phyloP scores from a whole-genome alignment of 768 basidiomycete species.

The Pisolithus sp. region DNA sequence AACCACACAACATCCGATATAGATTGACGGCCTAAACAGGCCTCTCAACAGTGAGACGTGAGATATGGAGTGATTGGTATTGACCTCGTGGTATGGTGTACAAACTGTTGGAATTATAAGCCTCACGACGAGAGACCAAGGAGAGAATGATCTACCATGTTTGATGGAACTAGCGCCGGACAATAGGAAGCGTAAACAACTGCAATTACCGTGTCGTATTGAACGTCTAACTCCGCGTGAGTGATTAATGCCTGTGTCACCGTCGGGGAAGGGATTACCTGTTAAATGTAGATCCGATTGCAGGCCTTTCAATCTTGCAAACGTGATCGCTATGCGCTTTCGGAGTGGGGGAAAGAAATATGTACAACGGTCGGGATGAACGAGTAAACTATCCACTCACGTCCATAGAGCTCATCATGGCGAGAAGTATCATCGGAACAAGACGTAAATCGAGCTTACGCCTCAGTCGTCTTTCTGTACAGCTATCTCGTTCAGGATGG shows the following conservation, averaged over 20 bases:
- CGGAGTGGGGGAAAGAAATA: neutral
- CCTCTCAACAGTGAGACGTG: neutral
- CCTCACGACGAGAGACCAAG: neutral
- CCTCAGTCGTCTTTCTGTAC: conserved; percentile 32
- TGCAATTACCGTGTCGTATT: conserved; percentile 51
- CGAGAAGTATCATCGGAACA: conserved; percentile 54
- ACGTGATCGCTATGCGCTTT: conserved; percentile 45
- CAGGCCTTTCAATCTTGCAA: conserved; percentile 45
- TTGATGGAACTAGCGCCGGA: conserved; percentile 44
- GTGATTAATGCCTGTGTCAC: neutral
- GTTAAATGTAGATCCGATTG: conserved; percentile 42
- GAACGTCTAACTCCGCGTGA: conserved; percentile 33
- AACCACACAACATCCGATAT: conserved; percentile 55
- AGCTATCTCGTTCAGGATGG: too few species aligned
- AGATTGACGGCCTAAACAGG: conserved; percentile 46
- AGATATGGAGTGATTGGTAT: neutral
- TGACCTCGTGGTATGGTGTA: conserved; percentile 50
- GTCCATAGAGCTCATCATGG: conserved; percentile 65
- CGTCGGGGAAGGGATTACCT: conserved; percentile 22
- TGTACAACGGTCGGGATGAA: neutral
- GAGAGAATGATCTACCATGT: conserved; percentile 4
- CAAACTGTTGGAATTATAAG: conserved; percentile 30
- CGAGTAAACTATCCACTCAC: conserved; percentile 25
- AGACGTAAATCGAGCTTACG: conserved; percentile 51
- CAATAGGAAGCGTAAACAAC: conserved; percentile 56